These are phyloP conservation scores for Epicoccum nigrum DNA, from an alignment of 2,329 filamentous ascomycete species.

Conservation along the genomic window DNA sequence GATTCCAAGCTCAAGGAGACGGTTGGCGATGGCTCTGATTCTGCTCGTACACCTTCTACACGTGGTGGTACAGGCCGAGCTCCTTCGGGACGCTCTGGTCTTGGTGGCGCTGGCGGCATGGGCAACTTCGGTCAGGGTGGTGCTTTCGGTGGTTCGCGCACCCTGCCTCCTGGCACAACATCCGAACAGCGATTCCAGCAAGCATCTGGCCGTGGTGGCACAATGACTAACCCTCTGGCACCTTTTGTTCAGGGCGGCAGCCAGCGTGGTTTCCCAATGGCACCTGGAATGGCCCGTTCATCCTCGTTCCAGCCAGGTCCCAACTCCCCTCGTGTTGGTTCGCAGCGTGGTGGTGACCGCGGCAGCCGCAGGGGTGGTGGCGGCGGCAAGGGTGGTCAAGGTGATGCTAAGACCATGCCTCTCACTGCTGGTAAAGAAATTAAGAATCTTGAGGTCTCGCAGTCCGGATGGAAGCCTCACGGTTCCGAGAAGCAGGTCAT, in stretches of 20 bases:
- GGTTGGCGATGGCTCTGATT: conserved; percentile 77
- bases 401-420: conserved; percentile 82
- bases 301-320: conserved; percentile 66
- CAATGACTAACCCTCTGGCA: conserved; percentile 60
- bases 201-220: conserved; percentile 32
- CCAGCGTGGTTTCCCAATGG: conserved; percentile 67
- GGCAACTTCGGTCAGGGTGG: conserved; percentile 67
- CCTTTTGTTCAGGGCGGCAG: conserved; percentile 61
- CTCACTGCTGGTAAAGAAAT: conserved; percentile 83
- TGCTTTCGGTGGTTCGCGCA: conserved; percentile 54
- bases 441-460: conserved; percentile 76
- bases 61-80: conserved; percentile 59
- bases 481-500: conserved; percentile 47
- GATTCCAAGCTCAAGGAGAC: conserved; percentile 84
- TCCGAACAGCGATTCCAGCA: conserved; percentile 72
- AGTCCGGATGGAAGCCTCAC: conserved; percentile 86
- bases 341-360: conserved; percentile 60
- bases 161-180: conserved; percentile 76
- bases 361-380: conserved; percentile 64
- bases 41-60: conserved; percentile 68
- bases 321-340: conserved; percentile 73
- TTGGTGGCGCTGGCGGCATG: conserved; percentile 60
- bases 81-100: conserved; percentile 48
- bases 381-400: conserved; percentile 57
- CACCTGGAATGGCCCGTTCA: conserved; percentile 65